These are phyloP conservation scores for Rhizophora apiculata DNA, from an alignment of 345 rosid genomes.

Conservation along the genomic window DNA sequence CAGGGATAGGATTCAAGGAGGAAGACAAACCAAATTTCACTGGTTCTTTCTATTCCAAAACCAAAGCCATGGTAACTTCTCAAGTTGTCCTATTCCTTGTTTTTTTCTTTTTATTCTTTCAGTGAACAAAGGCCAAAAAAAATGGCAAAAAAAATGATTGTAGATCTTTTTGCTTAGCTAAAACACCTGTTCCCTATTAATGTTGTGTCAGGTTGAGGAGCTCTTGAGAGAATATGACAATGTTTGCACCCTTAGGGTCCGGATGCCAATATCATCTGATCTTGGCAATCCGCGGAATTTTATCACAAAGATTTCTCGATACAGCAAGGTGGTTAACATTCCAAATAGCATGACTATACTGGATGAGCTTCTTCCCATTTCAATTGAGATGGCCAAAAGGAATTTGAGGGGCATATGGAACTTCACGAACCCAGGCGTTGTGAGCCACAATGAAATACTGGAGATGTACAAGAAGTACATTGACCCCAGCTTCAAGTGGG, in stretches of 20 bases:
- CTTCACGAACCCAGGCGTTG: constrained; percentile 19
- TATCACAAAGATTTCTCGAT: constrained; percentile 18
- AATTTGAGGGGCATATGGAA: constrained; percentile 25
- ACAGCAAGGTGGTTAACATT: constrained; percentile 20
- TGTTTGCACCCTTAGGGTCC: constrained; percentile 21
- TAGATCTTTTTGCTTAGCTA: neutral
- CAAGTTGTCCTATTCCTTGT: neutral
- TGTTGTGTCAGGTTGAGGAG: constrained; percentile 18
- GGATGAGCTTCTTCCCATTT: constrained; percentile 17
- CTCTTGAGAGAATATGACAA: constrained; percentile 21
- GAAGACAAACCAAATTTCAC: constrained; percentile 20
- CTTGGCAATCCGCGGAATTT: constrained; percentile 17
- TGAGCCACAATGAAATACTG: constrained; percentile 22
- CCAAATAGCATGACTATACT: constrained; percentile 23
- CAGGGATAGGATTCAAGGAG: constrained; percentile 19
- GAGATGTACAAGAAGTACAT: constrained; percentile 24
- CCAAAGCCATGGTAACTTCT: constrained; percentile 20
- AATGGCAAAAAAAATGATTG: neutral
- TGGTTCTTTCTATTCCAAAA: constrained; percentile 23
- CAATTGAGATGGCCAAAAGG: constrained; percentile 24
- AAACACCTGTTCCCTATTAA: neutral
- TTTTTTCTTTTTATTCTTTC: neutral
- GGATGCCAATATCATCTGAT: constrained; percentile 27
- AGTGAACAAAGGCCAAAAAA: no score
- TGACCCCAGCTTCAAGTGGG: constrained; percentile 12